phyloP scores from a whole-genome alignment of 2,329 filamentous ascomycete species.

The Remersonia thermophila region DNA sequence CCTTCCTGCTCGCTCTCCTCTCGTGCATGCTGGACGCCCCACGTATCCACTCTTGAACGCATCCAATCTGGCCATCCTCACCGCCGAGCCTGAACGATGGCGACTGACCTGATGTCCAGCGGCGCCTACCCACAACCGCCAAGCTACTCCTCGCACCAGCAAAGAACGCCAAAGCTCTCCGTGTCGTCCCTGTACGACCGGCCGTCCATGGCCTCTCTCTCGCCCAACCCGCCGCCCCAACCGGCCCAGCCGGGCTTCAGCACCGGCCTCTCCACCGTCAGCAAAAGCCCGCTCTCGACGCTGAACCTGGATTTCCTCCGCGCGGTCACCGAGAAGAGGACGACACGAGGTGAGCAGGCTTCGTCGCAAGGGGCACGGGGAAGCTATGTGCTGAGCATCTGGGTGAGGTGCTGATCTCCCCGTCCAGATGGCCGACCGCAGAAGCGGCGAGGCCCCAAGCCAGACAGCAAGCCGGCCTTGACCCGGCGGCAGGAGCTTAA shows the following conservation, averaged over 20 bases:
- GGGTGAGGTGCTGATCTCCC: conserved; percentile 3
- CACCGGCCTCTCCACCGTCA: conserved; percentile 20
- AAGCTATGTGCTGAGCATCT: too few relatives aligned
- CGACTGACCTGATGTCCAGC: conserved; percentile 25
- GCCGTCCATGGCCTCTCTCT: conserved; percentile 33
- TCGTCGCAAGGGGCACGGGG: too few relatives aligned
- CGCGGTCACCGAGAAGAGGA: conserved; percentile 58
- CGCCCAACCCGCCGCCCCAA: conserved; percentile 24
- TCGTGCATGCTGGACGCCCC: not conserved
- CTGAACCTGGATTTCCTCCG: conserved; percentile 53
- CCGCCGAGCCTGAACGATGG: conserved; percentile 1
- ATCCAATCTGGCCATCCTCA: not conserved
- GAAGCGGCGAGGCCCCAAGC: conserved; percentile 88
- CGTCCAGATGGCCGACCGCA: conserved; percentile 64
- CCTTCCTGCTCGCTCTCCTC: not conserved
- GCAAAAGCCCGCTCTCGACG: conserved; percentile 29
- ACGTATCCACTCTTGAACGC: not conserved
- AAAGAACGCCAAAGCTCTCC: conserved; percentile 18
- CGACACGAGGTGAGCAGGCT: conserved; percentile 58
- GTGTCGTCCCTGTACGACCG: conserved; percentile 23
- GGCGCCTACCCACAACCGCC: conserved; percentile 26
- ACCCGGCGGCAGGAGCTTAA: conserved; percentile 90
- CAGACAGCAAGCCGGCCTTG: conserved; percentile 87
- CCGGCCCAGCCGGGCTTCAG: conserved; percentile 18
- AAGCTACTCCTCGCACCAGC: conserved; percentile 22